Evolutionary conservation across 164 flowering plant species (phyloP).

Genomic region (Tinospora cordifolia): DNA sequence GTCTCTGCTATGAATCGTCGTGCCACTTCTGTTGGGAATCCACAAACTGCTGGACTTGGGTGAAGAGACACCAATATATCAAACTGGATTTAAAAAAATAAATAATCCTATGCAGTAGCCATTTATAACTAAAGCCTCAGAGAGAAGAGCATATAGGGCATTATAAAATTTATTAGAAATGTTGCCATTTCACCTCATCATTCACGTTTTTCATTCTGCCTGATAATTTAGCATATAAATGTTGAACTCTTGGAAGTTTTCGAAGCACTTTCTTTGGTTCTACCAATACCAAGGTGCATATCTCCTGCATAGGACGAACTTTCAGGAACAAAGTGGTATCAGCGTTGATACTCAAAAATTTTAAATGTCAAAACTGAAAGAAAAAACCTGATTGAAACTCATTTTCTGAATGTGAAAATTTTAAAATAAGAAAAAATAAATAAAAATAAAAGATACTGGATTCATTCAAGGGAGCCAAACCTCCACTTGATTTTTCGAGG

Average conservation of each 20-base stretch:
- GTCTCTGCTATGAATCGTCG: conserved; percentile 67
- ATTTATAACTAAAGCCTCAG: background rate
- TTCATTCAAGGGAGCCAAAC: too few species aligned
- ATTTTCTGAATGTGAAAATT: too few species aligned
- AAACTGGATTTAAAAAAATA: conserved; percentile 42
- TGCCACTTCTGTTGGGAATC: conserved; percentile 87
- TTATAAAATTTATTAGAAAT: background rate
- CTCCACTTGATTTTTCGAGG: too few species aligned
- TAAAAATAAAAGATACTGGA: too few species aligned
- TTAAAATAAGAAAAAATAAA: too few species aligned
- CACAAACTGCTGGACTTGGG: conserved; percentile 97
- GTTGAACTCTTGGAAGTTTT: conserved; percentile 84
- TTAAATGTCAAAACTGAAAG: background rate
- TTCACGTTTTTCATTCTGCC: conserved; percentile 72
- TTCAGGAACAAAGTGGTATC: background rate
- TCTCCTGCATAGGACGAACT: conserved; percentile 37
- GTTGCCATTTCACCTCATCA: conserved; percentile 56
- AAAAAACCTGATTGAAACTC: too few species aligned
- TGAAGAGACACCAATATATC: conserved; percentile 76
- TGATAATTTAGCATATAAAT: conserved; percentile 62
- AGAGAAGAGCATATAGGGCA: background rate
- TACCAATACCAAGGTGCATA: conserved; percentile 49
- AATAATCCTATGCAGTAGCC: background rate
- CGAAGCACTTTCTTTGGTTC: conserved; percentile 66
- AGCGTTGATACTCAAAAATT: background rate